Evolutionary conservation across 257 asterid species (phyloP).

Genomic region (Scutellaria minor): DNA sequence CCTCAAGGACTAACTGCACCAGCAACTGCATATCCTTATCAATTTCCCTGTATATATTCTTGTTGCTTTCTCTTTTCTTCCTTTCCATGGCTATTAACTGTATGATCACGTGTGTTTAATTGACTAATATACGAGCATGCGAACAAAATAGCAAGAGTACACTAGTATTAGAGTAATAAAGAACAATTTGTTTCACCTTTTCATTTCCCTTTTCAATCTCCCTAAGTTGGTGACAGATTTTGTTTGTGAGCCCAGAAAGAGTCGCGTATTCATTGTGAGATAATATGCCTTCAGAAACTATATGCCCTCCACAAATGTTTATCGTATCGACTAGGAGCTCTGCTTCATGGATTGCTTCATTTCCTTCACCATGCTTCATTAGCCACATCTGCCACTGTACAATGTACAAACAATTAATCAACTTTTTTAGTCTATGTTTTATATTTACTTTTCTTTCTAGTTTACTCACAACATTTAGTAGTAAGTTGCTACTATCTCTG

Average conservation of each 20-base stretch:
- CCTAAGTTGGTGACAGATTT: conserved; percentile 35
- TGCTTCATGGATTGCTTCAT: conserved; percentile 26
- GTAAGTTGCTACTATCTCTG: conserved; percentile 23
- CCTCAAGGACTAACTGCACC: conserved; percentile 37
- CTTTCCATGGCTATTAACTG: too few relatives aligned
- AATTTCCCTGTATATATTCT: background rate
- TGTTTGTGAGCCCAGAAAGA: conserved; percentile 38
- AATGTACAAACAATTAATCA: background rate
- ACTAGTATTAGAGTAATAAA: background rate
- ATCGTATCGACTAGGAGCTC: conserved; percentile 41
- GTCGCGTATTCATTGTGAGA: conserved; percentile 34
- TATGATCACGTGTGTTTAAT: too few relatives aligned
- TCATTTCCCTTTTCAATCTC: conserved; percentile 3
- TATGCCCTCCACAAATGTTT: conserved; percentile 44
- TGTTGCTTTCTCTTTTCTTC: too few relatives aligned
- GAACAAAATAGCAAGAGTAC: too few relatives aligned
- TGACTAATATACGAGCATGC: too few relatives aligned
- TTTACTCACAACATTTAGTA: conserved; percentile 31
- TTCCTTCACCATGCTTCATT: conserved; percentile 30
- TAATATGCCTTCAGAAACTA: conserved; percentile 25
- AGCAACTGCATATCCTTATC: conserved; percentile 40
- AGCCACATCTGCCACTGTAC: conserved; percentile 50
- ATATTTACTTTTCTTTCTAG: background rate
- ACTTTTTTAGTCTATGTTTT: background rate
- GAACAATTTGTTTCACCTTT: conserved; percentile 25